phyloP scores from a whole-genome alignment of 352 stramenopile species.

The Hyaloperonospora brassicae region DNA sequence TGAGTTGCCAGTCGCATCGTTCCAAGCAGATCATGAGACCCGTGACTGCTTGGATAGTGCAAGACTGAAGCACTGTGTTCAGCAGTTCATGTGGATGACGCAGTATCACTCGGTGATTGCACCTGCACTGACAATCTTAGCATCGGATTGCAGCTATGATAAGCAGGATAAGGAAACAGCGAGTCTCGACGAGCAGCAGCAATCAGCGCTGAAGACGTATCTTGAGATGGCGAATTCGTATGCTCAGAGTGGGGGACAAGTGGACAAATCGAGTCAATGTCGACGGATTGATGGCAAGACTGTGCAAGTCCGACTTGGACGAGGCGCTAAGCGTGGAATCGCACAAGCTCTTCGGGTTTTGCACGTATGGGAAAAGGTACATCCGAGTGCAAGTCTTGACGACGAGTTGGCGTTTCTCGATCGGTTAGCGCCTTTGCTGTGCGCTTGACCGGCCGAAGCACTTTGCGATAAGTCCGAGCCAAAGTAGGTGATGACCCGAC shows the following conservation, averaged over 20 bases:
- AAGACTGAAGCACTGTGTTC: constrained; percentile 32
- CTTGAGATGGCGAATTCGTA: constrained; percentile 33
- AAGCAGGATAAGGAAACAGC: neutral
- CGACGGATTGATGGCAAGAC: constrained; percentile 45
- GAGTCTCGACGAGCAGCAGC: constrained; percentile 6
- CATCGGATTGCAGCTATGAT: constrained; percentile 23
- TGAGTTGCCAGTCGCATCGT: constrained; percentile 1
- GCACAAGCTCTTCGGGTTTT: constrained; percentile 45
- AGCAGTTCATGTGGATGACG: constrained; percentile 63
- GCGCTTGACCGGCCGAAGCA: no score
- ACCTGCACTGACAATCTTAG: constrained; percentile 44
- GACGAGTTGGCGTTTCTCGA: constrained; percentile 36
- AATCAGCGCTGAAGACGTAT: constrained; percentile 24
- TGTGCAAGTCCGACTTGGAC: constrained; percentile 35
- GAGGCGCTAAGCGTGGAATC: constrained; percentile 29
- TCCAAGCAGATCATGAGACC: neutral
- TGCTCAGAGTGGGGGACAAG: constrained; percentile 12
- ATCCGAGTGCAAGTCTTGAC: constrained; percentile 20
- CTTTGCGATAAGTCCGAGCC: no score
- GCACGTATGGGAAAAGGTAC: constrained; percentile 45
- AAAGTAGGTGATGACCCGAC: no score
- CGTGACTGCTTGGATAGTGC: neutral
- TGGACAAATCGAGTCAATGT: constrained; percentile 12
- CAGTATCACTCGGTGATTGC: constrained; percentile 50
- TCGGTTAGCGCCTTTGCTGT: constrained; percentile 11